Evolutionary conservation across 441 rosid species (phyloP).

Genomic region (Biscutella laevigata): DNA sequence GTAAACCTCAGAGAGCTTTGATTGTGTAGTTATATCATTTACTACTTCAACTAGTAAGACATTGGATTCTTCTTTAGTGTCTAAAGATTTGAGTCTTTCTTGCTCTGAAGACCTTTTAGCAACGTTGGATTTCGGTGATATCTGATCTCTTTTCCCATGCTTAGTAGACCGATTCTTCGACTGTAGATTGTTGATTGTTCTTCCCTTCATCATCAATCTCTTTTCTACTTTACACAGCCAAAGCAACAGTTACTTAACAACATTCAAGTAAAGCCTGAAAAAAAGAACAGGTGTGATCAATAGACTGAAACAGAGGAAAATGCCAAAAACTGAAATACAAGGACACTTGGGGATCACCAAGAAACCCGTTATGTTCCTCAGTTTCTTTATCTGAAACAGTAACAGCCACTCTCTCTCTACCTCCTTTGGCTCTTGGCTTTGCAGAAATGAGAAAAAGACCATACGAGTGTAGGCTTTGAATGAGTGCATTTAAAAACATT

Average conservation of each 20-base stretch:
- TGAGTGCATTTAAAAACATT: slow-evolving; percentile 7
- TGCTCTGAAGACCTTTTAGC: slow-evolving; percentile 5
- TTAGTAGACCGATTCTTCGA: slow-evolving; percentile 7
- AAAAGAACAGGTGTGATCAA: slow-evolving; percentile 10
- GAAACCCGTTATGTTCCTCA: neutral
- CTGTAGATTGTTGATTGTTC: slow-evolving; percentile 2
- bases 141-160: slow-evolving; percentile 23
- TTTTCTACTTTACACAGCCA: neutral
- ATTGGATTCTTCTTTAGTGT: slow-evolving; percentile 5
- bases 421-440: neutral
- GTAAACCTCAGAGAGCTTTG: slow-evolving; percentile 9
- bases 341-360: slow-evolving; percentile 14
- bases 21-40: neutral
- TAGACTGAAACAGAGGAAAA: slow-evolving; percentile 2
- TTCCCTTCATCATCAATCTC: slow-evolving; percentile 19
- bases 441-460: neutral
- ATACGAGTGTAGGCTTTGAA: neutral
- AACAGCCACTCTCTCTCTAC: slow-evolving; percentile 3
- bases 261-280: neutral
- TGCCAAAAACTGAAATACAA: slow-evolving; percentile 20
- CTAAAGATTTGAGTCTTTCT: slow-evolving; percentile 8
- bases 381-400: slow-evolving; percentile 9
- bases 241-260: neutral
- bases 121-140: slow-evolving; percentile 7
- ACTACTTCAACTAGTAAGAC: neutral